Evolutionary conservation across 192 early-diverging fungal genomes (phyloP), one percentile per base, ranked within the genome.

Genomic region (Gonapodya prolifera): DNA sequence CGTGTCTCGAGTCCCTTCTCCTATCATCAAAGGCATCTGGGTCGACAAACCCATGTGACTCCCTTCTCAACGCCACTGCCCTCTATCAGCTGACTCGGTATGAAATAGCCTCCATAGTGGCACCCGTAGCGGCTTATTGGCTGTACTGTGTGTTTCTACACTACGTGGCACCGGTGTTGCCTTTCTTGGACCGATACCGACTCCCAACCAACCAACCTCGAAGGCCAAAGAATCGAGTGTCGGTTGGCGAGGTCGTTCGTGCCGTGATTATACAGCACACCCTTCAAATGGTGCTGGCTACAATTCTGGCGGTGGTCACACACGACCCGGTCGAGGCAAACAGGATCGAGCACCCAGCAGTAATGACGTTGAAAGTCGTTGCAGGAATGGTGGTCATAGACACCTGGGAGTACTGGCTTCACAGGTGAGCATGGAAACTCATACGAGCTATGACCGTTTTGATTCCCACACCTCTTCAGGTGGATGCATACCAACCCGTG

Each of bases 181-280:
- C 88, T 23, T 85, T 84, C 69, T 82, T 92, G 69, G 92, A 94
- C 78, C 81, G 90, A 78, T 92, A 93, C 78, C 82, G 91, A 33
- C 87, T 94, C 70, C 81, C 81, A 82, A 91, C 80, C 77, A 85
- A 78, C 82, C 89, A 77, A 79, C 83, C 35, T 82, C 86, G 35
- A 45, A 82, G 83, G 80, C 87, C 69, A 87, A 81, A 34, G 30
- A 94, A 94, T 79, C 85, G 86, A 78, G 89, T 94, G 30, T 88
- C 91, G 8, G 79, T 90, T 16, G 28, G 75, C 28, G 82, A 91
- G 34, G 92, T 94, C 17, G 78, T 93, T 77, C 79, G 80, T 71
- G 84, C 85, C 36, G 91, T 92, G n/a, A 81, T 87, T 8, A 76
- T 94, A 34, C 91, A 92, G 77, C 92, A 93, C 76, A 34, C 87